Conservation (phyloP, 23 red algal genomes). For the Chondrus crispus region DNA sequence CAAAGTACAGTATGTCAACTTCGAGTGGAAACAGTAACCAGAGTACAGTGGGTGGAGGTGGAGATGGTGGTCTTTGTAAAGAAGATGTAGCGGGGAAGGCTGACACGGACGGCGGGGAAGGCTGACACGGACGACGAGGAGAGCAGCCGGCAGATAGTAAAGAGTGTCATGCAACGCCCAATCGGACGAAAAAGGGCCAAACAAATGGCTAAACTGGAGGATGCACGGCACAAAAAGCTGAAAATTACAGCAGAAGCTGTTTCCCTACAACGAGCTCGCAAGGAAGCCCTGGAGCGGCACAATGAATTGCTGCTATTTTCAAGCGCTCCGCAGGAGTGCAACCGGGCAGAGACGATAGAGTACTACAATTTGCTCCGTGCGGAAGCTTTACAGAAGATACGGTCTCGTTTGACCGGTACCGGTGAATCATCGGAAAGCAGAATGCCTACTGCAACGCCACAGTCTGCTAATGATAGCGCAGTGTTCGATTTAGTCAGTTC, state of each 20-base stretch:
- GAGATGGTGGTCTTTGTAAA: not conserved
- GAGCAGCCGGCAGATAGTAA: not conserved
- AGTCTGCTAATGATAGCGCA: not conserved
- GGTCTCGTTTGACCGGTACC: not conserved
- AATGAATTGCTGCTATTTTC: not conserved
- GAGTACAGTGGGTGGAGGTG: not conserved
- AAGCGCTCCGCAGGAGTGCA: not conserved
- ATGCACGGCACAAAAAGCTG: not conserved
- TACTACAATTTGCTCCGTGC: not conserved
- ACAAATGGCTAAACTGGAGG: not conserved
- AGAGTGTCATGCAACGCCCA: not conserved
- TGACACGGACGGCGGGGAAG: not conserved
- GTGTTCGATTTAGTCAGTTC: not conserved
- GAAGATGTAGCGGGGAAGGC: not conserved
- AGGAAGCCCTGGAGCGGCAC: not conserved
- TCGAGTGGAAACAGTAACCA: no score
- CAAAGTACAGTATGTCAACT: no score
- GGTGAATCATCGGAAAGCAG: not conserved
- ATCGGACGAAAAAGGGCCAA: not conserved
- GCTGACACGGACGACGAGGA: not conserved
- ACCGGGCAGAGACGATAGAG: not conserved
- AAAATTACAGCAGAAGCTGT: not conserved
- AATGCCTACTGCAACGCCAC: not conserved
- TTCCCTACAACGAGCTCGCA: not conserved
- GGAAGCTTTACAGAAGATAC: not conserved